Evolutionary conservation across 768 basidiomycete genomes (phyloP), one percentile per base, ranked within the genome.

Genomic region (Nidularia pulvinata): DNA sequence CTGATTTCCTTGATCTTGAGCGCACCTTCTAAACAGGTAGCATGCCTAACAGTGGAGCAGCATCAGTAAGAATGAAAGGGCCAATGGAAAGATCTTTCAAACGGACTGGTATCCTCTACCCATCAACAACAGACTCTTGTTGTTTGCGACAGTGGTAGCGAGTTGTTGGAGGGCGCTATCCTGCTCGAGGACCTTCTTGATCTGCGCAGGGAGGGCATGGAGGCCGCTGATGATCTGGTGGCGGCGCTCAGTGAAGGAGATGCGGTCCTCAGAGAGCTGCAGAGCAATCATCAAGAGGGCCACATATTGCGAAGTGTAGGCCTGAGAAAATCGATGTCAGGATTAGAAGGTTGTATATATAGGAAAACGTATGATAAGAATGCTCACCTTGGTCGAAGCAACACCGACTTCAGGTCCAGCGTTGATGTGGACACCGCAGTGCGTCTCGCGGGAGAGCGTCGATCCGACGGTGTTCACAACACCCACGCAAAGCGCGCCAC

Each of bases 1-100:
- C 91, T 91, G 69, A 98, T 95, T 79, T 98, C 97, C 78, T 99
- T 99, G 77, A 99, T 98, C 81, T 99, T 99, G 63, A 99, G 76
- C 6, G 97, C 97, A 53, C 95, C 97, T 70, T 99, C 97, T 46
- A 99, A 80, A 72, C 96, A 98, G 6, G 97, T 99, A 6, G 97
- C 97, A 61, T 96, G 85, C 69, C 87, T 88, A 35, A 44, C 43
- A 25, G 44, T 37, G 10, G 1, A 53, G 30, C 57, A 54, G 16
- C 50, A 45, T 36, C 4, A 55, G 6, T 10, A 35, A 5, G 32
- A 30, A 33, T 9, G 16, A 13, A 39, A 52, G 30, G 2, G 54
- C 51, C 43, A 60, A 52, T 57, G 3, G 55, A 52, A 46, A 60
- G 51, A 57, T 32, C 19, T 19, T 19, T 19, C 48, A 47, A 14